A percentile compares a stretch with the other conserved stretches of the same genome.
phyloP scores from a whole-genome alignment of 2,329 filamentous ascomycete genomes.

The Alternaria sp. region DNA sequence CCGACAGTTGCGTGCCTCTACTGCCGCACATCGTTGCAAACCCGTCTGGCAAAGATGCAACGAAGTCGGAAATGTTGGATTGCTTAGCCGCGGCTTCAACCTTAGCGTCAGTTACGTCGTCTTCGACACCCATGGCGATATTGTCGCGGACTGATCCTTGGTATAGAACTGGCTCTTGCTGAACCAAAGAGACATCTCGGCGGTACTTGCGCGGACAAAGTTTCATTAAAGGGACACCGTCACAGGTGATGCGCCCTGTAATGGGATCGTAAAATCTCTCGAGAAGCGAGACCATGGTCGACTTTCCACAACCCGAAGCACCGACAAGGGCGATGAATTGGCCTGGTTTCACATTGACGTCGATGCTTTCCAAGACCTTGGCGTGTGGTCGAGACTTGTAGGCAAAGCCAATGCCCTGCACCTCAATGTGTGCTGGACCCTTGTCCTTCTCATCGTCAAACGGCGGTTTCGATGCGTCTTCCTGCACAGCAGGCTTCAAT shows the following conservation, averaged over 20 bases:
- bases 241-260: conserved; percentile 78
- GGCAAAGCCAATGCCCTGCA: conserved; percentile 75
- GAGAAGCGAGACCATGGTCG: conserved; percentile 86
- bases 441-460: conserved; percentile 46
- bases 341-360: conserved; percentile 70
- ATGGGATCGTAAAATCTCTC: conserved; percentile 95
- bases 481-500: conserved; percentile 50
- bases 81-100: conserved; percentile 82
- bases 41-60: conserved; percentile 64
- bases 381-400: conserved; percentile 84
- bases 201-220: conserved; percentile 85
- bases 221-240: conserved; percentile 78
- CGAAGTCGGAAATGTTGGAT: conserved; percentile 47
- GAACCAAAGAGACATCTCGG: conserved; percentile 83
- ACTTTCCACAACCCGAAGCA: conserved; percentile 91
- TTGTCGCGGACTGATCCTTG: conserved; percentile 92
- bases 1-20: conserved; percentile 56
- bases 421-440: conserved; percentile 43
- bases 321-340: conserved; percentile 91
- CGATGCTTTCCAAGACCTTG: conserved; percentile 80
- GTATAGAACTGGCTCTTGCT: conserved; percentile 93
- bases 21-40: conserved; percentile 45
- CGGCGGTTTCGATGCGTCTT: conserved; percentile 45
- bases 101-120: conserved; percentile 74
- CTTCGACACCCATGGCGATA: conserved; percentile 72